A percentile compares a stretch with the other conserved stretches of the same genome.
Evolutionary conservation across 257 asterid species (phyloP).

Genomic region (Cordia subcordata): DNA sequence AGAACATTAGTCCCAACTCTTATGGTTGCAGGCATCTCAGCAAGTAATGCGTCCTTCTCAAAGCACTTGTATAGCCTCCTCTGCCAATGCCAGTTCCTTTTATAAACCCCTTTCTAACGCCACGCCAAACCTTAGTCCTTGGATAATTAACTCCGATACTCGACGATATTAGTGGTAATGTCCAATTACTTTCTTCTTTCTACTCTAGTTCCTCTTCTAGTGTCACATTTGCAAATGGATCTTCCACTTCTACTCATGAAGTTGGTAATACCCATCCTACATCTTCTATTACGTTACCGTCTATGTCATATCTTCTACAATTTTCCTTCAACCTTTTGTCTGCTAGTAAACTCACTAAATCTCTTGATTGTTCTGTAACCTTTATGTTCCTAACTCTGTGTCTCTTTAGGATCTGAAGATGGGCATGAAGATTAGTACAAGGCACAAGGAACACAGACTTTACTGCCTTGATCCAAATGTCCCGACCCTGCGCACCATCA

Average conservation of each 20-base stretch:
- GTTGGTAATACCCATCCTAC: conserved; percentile 4
- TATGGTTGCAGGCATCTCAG: no score
- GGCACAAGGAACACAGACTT: neutral
- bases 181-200: conserved; percentile 1
- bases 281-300: neutral
- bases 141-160: neutral
- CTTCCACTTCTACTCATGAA: neutral
- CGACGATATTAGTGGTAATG: conserved; percentile 6
- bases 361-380: neutral
- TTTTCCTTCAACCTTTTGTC: conserved; percentile 1
- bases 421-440: neutral
- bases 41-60: no score
- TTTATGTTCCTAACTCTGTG: neutral
- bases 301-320: neutral
- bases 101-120: neutral
- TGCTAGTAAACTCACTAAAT: neutral
- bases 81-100: neutral
- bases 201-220: neutral
- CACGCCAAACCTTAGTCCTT: neutral
- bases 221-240: conserved; percentile 1
- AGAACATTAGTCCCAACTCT: no score
- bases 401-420: no score
- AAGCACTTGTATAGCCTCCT: neutral
- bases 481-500: no score
- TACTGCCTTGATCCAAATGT: no score